Evolutionary conservation across 169 alveolate species (phyloP), one percentile per base, ranked within the genome.

Genomic region (Theileria parva): DNA sequence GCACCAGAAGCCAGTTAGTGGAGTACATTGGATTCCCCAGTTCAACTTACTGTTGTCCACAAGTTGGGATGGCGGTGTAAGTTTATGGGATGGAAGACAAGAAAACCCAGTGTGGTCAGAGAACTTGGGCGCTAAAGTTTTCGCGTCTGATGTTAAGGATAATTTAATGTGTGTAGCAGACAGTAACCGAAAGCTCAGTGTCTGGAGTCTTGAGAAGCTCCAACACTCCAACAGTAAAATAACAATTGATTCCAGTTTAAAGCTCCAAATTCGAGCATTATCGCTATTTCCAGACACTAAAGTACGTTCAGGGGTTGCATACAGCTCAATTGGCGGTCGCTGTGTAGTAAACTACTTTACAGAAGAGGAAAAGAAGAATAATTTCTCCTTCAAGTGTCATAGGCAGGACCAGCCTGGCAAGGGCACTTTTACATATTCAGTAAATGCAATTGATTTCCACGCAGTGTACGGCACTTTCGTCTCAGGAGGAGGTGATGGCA

Each of bases 61-160:
- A 13, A 69, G 91, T 67, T 85, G 91, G 91, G 91, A 85, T 32
- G 91, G 91, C 27, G 27, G 21, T 25, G 69, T 85, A n/a, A 65
- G 74, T 27, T 34, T 77, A 66, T 85, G 91, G 91, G 91, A 85
- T 72, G 87, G 86, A 27, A 67, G 91, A 39, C 91, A 85, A 83
- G 30, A 51, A 27, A 34, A 53, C 19, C 91, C 91, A 1, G 84
- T 72, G 32, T 85, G 91, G 91, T 34, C 63, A 17, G 87, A 78
- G 28, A 85, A 77, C 66, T 27, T 85, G 21, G 77, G 64, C 27
- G 0, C 85, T 9, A 85, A 85, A 77, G 74, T 85, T 6, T 85
- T 85, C 66, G 83, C 91, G 25, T 70, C 84, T 12, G 84, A 85
- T 71, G 77, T 85, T 70, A 50, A 77, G 17, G 75, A 85, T 8